These are phyloP conservation scores for Venustampulla echinocandica DNA, from an alignment of 495 filamentous ascomycete species.

Conservation along the genomic window DNA sequence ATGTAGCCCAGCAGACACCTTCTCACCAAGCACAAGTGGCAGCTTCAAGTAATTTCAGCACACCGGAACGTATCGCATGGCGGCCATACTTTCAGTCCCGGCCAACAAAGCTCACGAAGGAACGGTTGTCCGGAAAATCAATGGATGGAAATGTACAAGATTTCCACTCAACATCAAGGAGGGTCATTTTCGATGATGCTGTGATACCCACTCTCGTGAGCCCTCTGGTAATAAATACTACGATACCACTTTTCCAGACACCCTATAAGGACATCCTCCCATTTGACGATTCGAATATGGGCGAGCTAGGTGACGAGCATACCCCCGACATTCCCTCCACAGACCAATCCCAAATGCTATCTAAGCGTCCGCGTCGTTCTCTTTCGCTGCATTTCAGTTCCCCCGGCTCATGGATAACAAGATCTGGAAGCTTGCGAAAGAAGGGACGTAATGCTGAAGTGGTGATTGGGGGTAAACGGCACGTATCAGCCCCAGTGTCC, in stretches of 20 bases:
- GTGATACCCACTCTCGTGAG: slow-evolving; percentile 20
- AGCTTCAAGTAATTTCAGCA: slow-evolving; percentile 1
- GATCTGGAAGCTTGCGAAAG: slow-evolving; percentile 39
- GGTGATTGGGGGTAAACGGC: slow-evolving; percentile 32
- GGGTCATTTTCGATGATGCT: slow-evolving; percentile 25
- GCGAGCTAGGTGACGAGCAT: slow-evolving; percentile 7
- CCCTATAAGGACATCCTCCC: slow-evolving; percentile 16
- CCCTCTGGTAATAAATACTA: slow-evolving; percentile 15
- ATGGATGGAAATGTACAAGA: slow-evolving; percentile 18
- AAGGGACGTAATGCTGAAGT: slow-evolving; percentile 28
- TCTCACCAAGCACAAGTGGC: slow-evolving; percentile 3
- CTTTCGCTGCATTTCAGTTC: slow-evolving; percentile 47
- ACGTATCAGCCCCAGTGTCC: slow-evolving; percentile 35
- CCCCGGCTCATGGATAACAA: slow-evolving; percentile 39
- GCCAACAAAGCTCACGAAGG: slow-evolving; percentile 29
- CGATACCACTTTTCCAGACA: neutral
- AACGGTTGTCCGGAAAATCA: slow-evolving; percentile 24
- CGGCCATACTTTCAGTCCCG: slow-evolving; percentile 38
- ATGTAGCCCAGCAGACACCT: slow-evolving; percentile 2
- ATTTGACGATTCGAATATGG: slow-evolving; percentile 12
- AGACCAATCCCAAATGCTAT: slow-evolving; percentile 4
- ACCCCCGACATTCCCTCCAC: neutral
- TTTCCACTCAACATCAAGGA: slow-evolving; percentile 22
- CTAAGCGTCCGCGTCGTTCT: slow-evolving; percentile 35
- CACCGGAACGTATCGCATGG: slow-evolving; percentile 28